Evolutionary conservation across 768 basidiomycete species (phyloP).

Genomic region (Tulasnella sp.): DNA sequence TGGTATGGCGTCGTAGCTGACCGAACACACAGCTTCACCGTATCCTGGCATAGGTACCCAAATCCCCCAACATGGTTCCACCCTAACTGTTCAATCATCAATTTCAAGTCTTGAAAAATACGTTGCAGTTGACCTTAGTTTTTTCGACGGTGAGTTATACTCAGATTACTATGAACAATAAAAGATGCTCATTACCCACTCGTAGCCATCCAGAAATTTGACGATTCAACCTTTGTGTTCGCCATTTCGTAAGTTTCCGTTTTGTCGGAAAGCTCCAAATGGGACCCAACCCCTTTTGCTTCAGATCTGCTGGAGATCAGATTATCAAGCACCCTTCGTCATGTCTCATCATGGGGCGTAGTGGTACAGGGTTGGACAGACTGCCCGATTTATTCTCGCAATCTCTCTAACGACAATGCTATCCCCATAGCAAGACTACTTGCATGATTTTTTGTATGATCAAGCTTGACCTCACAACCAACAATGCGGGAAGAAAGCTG

Average conservation of each 20-base stretch:
- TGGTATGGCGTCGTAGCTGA: not conserved
- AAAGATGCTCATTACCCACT: not conserved
- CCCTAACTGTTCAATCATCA: not conserved
- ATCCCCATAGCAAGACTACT: constrained; percentile 16
- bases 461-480: not conserved
- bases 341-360: constrained; percentile 60
- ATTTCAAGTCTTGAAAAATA: constrained; percentile 41
- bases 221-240: constrained; percentile 36
- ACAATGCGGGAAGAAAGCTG: not conserved
- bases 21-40: not conserved
- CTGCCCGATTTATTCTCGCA: not conserved
- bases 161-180: not conserved
- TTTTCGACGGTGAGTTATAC: constrained; percentile 15
- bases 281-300: too few relatives aligned
- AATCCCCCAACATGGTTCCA: not conserved
- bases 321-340: constrained; percentile 54
- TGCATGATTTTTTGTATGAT: constrained; percentile 22
- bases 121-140: constrained; percentile 37
- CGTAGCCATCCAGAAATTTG: constrained; percentile 45
- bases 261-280: not conserved
- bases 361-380: constrained; percentile 59
- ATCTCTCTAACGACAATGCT: not conserved
- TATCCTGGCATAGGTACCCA: not conserved
- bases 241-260: constrained; percentile 29
- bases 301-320: constrained; percentile 41